Conservation (phyloP, 2,329 filamentous ascomycete genomes). For the Onygenales sp. region DNA sequence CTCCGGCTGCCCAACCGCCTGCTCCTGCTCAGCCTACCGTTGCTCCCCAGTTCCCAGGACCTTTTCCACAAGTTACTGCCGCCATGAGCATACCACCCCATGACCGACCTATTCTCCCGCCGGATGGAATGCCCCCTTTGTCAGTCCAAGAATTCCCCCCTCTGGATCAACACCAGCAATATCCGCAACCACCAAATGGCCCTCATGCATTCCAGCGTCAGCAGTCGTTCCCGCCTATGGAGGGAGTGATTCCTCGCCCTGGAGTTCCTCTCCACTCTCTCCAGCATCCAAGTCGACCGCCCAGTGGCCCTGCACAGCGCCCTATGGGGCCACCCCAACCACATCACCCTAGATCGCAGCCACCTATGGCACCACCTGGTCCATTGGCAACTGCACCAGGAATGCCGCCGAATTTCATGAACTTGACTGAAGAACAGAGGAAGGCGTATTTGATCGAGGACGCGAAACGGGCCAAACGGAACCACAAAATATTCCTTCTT, state of each 20-base stretch:
- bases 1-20: conserved; percentile 20
- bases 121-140: conserved; percentile 13
- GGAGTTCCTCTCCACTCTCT: conserved; percentile 38
- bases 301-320: conserved; percentile 32
- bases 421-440: conserved; percentile 76
- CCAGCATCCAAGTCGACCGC: conserved; percentile 64
- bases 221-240: conserved; percentile 29
- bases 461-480: conserved; percentile 88
- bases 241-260: conserved; percentile 33
- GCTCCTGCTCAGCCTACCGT: conserved; percentile 21
- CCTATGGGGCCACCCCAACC: conserved; percentile 27
- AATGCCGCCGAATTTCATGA: conserved; percentile 63
- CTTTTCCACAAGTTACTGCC: conserved; percentile 1
- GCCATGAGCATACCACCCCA: conserved; percentile 10
- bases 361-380: conserved; percentile 23
- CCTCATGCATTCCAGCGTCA: conserved; percentile 27
- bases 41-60: conserved; percentile 3
- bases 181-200: conserved; percentile 26
- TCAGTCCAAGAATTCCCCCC: conserved; percentile 41
- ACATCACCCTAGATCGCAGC: conserved; percentile 27
- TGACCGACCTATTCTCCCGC: conserved; percentile 4
- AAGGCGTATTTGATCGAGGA: conserved; percentile 79
- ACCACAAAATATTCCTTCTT: conserved; percentile 92
- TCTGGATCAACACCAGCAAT: conserved; percentile 39
- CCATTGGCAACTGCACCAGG: conserved; percentile 51